A percentile compares a stretch with the other conserved stretches of the same genome.
Conservation (phyloP, 2,329 filamentous ascomycete species). For the Cyphellophora europaea region DNA sequence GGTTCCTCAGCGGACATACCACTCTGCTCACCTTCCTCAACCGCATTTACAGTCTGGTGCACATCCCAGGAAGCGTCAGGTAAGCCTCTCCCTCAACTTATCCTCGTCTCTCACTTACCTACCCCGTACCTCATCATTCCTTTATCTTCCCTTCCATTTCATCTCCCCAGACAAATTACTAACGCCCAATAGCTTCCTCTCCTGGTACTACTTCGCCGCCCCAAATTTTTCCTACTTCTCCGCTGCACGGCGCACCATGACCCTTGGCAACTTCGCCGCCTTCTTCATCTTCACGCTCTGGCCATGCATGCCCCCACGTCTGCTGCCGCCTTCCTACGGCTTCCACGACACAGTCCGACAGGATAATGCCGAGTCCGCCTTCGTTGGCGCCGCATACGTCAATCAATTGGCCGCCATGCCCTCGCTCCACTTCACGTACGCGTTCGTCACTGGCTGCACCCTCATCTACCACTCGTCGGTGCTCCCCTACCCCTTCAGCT, state of each 20-base stretch:
- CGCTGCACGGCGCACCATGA: conserved; percentile 49
- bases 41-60: conserved; percentile 40
- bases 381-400: conserved; percentile 47
- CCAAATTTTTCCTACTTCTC: conserved; percentile 44
- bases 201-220: conserved; percentile 33
- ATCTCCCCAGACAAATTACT: background rate
- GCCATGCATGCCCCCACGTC: conserved; percentile 55
- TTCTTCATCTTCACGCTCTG: conserved; percentile 55
- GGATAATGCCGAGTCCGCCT: conserved; percentile 43
- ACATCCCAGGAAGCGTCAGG: conserved; percentile 44
- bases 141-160: conserved; percentile 21
- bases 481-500: conserved; percentile 19
- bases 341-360: conserved; percentile 55
- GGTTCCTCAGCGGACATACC: conserved; percentile 34
- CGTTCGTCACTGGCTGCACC: conserved; percentile 45
- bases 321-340: conserved; percentile 50
- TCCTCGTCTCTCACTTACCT: no score
- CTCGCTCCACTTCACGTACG: conserved; percentile 47
- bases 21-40: conserved; percentile 37
- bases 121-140: no score
- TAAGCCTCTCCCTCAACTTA: no score
- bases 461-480: conserved; percentile 45
- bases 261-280: conserved; percentile 51
- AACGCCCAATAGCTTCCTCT: conserved; percentile 29
- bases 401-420: conserved; percentile 52